Base-by-base conservation (phyloP, 148 eudicot genomes). In the Silene uniflora region DNA sequence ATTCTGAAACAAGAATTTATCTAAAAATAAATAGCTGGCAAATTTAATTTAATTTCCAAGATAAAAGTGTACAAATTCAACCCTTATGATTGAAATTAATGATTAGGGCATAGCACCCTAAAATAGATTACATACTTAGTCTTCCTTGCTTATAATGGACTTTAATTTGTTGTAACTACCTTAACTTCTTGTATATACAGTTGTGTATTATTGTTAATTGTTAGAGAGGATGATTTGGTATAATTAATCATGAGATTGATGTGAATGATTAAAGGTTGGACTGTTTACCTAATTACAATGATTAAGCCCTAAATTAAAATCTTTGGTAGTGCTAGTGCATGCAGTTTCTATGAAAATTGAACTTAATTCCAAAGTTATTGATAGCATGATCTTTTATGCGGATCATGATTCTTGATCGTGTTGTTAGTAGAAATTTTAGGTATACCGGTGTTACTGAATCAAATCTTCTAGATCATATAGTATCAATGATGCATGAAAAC, bases 221-320 rank as follows among this genome's bases (percentile, higher is more conserved):
- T 52, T 52, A 13, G 56, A 52, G 44, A 42, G 62, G 27, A 56
- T 19, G 42, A 60, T 67, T 67, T 44, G 67, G 64, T 69, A 49
- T 74, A 68, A 63, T 76, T 69, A 76, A 69, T 76, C 79, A 76
- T 76, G 46, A 72, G 74, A 69, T 69, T 69, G 79, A 68, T 69
- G 74, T 76, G 79, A 76, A 76, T 64, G 22, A 71, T 71, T 52
- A 16, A 23, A 59, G n/a, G 6, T 35, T 67, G 64, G 79, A 76
- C 72, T 72, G 73, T 67, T 63, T 73, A 73, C 66, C 81, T 73
- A 73, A 78, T 67, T 39, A 32, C 68, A 78, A 78, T 78, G 23
- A 78, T 78, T 63, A 46, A 35, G n/a, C 72, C 66, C 73, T 16
- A 4, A 68, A 68, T 42, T 68, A 18, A 78, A 73, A 78, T 66